Base-by-base conservation (phyloP, 108 stramenopile genomes). In the Skeletonema menzelii region DNA sequence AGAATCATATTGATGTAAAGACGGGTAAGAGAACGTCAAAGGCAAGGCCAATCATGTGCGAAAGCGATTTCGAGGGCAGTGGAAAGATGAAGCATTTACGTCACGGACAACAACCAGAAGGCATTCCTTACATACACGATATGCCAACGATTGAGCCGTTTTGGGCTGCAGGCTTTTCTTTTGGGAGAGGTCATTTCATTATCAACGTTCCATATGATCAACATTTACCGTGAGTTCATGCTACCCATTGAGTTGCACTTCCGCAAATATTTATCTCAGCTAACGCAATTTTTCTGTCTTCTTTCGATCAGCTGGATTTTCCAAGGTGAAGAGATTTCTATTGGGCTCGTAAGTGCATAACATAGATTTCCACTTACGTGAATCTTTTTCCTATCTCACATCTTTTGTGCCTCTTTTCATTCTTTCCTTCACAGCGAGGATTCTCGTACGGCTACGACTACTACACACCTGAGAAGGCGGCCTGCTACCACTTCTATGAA, bases 101-200 rank as follows among this genome's bases (percentile, higher is more conserved):
- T 26, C 90, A 94, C 40, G 93, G 91, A 17, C 93, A 94, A 61
- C 93, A 94, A 71, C 93, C 93, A 0, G 93, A 94, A 73, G 93
- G 91, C 6, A 30, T 57, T 10, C 85, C 91, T 44, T 68, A 63
- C 32, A 68, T 74, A 63, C 77, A 74, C 40, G 76, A 63, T 34
- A 62, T 56, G 57, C 96, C 96, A 10, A 85, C 88, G 27, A 74
- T 91, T n/a, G 82, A 96, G 35, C 96, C 95, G 3, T 97, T 93
- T 75, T 98, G 95, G 94, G 97, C 97, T 5, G 95, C 96, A 8
- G 97, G 97, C 3, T 95, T 97, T 72, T 89, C 86, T 30, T 98
- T 98, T 83, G 82, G 89, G 13, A 80, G 94, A 14, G 92, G 93
- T 15, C 95, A 95, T 65, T 90, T 92, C 72, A 85, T 89, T 30